These are phyloP conservation scores for Ogataea naganishii DNA, from an alignment of 805 yeast genomes.

Conservation along the genomic window DNA sequence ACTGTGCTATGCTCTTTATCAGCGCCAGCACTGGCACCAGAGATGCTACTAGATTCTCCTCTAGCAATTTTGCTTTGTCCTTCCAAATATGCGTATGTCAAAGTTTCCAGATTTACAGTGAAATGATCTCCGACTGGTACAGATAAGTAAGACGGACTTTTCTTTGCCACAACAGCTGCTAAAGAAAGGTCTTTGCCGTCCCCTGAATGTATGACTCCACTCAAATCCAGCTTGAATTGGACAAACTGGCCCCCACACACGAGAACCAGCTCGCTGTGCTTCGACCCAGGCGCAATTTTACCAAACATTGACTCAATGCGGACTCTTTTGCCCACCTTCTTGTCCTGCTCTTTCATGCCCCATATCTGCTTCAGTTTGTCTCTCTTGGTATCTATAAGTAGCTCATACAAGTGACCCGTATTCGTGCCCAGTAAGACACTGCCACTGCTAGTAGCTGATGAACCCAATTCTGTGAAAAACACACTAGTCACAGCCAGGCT, in stretches of 20 bases:
- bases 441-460: slow-evolving; percentile 28
- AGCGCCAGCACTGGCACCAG: slow-evolving; percentile 4
- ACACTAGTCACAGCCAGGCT: slow-evolving; percentile 34
- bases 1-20: slow-evolving; percentile 4
- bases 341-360: too few relatives aligned
- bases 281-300: too few relatives aligned
- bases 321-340: too few relatives aligned
- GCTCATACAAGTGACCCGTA: slow-evolving; percentile 40
- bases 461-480: slow-evolving; percentile 24
- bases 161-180: too few relatives aligned
- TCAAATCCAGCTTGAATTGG: too few relatives aligned
- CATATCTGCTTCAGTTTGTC: slow-evolving; percentile 35
- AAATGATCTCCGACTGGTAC: too few relatives aligned
- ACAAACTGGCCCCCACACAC: too few relatives aligned
- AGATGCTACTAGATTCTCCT: slow-evolving; percentile 9
- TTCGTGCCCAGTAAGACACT: slow-evolving; percentile 40
- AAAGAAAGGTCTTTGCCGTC: too few relatives aligned
- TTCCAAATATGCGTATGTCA: not conserved
- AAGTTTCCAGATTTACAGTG: too few relatives aligned
- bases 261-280: too few relatives aligned
- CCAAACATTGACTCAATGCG: slow-evolving; percentile 2
- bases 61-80: slow-evolving; percentile 2
- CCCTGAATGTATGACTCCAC: too few relatives aligned
- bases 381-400: slow-evolving; percentile 33
- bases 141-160: too few relatives aligned